A percentile compares a stretch with the other conserved stretches of the same genome.
These are phyloP conservation scores for Penicillium canescens DNA, from an alignment of 495 filamentous ascomycete genomes.

Conservation along the genomic window DNA sequence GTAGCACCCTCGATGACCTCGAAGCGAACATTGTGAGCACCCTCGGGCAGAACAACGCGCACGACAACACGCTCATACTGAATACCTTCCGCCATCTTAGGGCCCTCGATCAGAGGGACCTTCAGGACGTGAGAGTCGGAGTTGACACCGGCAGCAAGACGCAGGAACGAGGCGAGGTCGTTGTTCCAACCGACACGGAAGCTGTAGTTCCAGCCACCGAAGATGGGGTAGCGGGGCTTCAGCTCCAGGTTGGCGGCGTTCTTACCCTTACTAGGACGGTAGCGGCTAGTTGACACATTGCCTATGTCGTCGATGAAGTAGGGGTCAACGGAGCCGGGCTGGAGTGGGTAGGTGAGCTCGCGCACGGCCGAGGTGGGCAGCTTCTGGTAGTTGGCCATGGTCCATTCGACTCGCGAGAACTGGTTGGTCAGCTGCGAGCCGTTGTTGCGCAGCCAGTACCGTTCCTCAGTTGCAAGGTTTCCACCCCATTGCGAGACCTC, in stretches of 20 bases:
- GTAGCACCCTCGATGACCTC: conserved; percentile 35
- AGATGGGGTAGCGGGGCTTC: conserved; percentile 88
- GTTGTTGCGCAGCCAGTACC: conserved; percentile 84
- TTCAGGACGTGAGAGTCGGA: conserved; percentile 77
- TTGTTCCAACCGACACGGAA: conserved; percentile 96
- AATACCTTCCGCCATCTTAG: conserved; percentile 77
- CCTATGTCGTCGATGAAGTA: conserved; percentile 98
- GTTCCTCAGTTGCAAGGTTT: conserved; percentile 90
- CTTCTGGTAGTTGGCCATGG: conserved; percentile 69
- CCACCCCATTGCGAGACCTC: conserved; percentile 98
- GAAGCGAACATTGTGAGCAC: conserved; percentile 73
- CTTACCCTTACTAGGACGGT: conserved; percentile 66
- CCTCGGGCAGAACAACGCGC: conserved; percentile 85
- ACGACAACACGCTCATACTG: conserved; percentile 81
- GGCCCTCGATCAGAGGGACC: conserved; percentile 94
- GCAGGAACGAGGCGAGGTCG: conserved; percentile 72
- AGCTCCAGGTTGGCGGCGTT: conserved; percentile 83
- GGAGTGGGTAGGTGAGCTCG: conserved; percentile 77
- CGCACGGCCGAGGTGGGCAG: conserved; percentile 74
- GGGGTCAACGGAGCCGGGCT: conserved; percentile 72
- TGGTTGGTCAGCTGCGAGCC: conserved; percentile 80
- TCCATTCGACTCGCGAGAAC: conserved; percentile 87
- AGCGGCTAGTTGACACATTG: conserved; percentile 92
- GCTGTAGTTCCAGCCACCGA: conserved; percentile 96
- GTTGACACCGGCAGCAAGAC: conserved; percentile 50